Evolutionary conservation across 139 green algal species (phyloP).

Genomic region (Pseudopediastrum boryanum): DNA sequence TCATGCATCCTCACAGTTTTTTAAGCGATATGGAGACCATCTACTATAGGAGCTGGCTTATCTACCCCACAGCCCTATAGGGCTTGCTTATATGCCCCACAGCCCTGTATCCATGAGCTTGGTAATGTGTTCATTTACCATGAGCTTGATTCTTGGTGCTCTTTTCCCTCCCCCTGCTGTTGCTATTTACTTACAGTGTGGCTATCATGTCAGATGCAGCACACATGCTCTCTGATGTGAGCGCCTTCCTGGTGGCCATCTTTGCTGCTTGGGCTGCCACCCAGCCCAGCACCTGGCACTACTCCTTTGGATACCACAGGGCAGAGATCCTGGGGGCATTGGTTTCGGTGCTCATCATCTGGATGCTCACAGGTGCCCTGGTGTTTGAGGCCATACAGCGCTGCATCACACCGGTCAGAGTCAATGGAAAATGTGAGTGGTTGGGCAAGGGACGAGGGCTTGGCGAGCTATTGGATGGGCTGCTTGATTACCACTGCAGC

Average conservation of each 20-base stretch:
- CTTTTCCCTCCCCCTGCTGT: background rate
- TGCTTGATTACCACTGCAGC: no score
- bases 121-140: background rate
- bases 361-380: constrained; percentile 89
- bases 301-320: constrained; percentile 90
- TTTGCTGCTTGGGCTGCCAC: constrained; percentile 67
- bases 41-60: background rate
- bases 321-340: constrained; percentile 93
- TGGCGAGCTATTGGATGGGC: no score
- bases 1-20: no score
- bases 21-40: background rate
- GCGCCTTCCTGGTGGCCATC: constrained; percentile 83
- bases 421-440: constrained; percentile 79
- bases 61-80: background rate
- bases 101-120: background rate
- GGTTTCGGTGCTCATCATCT: constrained; percentile 84
- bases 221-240: constrained; percentile 93
- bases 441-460: no score
- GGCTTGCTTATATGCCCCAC: background rate
- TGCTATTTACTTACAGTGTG: constrained; percentile 59
- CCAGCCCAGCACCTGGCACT: constrained; percentile 39
- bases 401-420: constrained; percentile 60
- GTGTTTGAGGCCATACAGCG: constrained; percentile 86
- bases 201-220: constrained; percentile 95
- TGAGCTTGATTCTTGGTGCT: background rate